Evolutionary conservation across 352 stramenopile genomes (phyloP).

Genomic region (Peronospora farinosa): DNA sequence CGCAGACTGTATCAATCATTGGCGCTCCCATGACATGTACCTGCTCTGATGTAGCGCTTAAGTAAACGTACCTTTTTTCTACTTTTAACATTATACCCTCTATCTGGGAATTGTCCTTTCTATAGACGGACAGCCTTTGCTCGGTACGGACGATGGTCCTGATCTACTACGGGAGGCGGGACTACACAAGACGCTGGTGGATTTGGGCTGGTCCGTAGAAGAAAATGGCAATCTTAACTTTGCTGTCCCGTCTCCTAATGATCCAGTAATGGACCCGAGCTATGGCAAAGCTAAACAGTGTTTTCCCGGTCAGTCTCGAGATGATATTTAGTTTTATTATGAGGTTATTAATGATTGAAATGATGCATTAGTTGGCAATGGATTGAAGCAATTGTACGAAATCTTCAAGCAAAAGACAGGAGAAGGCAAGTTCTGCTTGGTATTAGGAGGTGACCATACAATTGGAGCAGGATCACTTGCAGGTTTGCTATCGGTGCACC

Average conservation of each 20-base stretch:
- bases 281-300: slow-evolving; percentile 74
- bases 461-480: slow-evolving; percentile 91
- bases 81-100: too few species aligned
- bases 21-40: slow-evolving; percentile 85
- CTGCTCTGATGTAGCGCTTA: slow-evolving; percentile 3
- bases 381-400: slow-evolving; percentile 66
- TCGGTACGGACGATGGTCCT: slow-evolving; percentile 71
- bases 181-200: slow-evolving; percentile 71
- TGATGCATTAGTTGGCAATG: slow-evolving; percentile 68
- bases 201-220: slow-evolving; percentile 80
- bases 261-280: slow-evolving; percentile 59
- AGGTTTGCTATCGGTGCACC: slow-evolving; percentile 85
- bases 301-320: slow-evolving; percentile 43
- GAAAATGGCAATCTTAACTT: slow-evolving; percentile 81
- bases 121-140: slow-evolving; percentile 71
- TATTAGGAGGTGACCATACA: slow-evolving; percentile 94
- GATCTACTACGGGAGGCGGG: slow-evolving; percentile 71
- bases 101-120: too few species aligned
- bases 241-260: slow-evolving; percentile 35
- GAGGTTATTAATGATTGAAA: neutral
- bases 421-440: slow-evolving; percentile 91
- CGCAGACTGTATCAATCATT: slow-evolving; percentile 74
- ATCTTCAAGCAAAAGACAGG: slow-evolving; percentile 83
- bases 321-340: neutral
- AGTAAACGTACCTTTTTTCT: too few species aligned